Evolutionary conservation across 306 rosid genomes (phyloP).

Genomic region (Casuarina glauca): DNA sequence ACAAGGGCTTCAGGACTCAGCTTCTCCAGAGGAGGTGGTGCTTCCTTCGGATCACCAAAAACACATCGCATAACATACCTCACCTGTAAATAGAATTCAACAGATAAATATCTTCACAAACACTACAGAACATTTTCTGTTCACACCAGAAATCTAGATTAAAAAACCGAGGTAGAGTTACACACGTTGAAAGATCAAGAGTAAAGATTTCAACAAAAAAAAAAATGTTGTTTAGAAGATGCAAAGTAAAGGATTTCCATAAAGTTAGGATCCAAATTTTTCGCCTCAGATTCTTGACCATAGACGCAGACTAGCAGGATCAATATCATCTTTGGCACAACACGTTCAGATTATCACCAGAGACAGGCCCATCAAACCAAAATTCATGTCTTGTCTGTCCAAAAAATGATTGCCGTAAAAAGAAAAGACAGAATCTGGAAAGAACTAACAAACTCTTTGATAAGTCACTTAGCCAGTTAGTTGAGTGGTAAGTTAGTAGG

Average conservation of each 20-base stretch:
- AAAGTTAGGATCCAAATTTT: neutral
- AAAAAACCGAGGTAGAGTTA: neutral
- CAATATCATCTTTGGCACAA: constrained; percentile 10
- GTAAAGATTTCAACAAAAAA: constrained; percentile 4
- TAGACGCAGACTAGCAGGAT: neutral
- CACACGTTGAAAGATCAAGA: neutral
- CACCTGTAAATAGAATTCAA: constrained; percentile 53
- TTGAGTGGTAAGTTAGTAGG: too few species aligned
- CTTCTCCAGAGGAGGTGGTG: constrained; percentile 95
- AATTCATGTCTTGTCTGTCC: neutral
- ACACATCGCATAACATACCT: constrained; percentile 90
- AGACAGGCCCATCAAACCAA: neutral
- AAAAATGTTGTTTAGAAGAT: neutral
- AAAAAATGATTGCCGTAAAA: constrained; percentile 7
- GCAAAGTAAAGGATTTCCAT: neutral
- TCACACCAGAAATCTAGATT: neutral
- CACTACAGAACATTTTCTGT: constrained; percentile 12
- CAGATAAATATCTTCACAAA: constrained; percentile 26
- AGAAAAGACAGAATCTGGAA: neutral
- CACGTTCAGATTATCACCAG: neutral
- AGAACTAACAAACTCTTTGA: constrained; percentile 11
- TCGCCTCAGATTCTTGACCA: neutral
- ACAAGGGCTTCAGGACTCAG: constrained; percentile 76
- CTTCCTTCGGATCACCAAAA: constrained; percentile 87
- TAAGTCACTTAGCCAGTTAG: too few species aligned